Percentiles rank a stretch among this genome's conserved stretches.
These are phyloP conservation scores for Penicillium sp. DNA, from an alignment of 2,329 filamentous ascomycete genomes.

Conservation along the genomic window DNA sequence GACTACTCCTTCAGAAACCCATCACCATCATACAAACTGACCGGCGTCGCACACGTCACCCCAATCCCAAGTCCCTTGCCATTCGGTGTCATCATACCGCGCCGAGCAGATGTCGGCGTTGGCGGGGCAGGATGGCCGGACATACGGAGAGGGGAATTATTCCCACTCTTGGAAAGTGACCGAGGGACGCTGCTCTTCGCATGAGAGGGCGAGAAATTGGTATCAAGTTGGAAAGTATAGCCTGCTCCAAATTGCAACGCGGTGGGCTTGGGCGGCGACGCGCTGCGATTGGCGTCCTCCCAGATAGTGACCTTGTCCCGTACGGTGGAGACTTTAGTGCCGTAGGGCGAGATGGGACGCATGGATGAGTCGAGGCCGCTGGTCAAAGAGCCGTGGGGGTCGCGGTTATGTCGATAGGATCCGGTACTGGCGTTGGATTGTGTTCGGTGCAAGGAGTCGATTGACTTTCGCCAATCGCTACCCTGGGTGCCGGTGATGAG, in stretches of 20 bases:
- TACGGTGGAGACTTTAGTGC: constrained; percentile 16
- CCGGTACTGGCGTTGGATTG: constrained; percentile 24
- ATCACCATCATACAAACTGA: constrained; percentile 50
- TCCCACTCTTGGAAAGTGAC: constrained; percentile 16
- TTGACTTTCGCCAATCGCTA: constrained; percentile 32
- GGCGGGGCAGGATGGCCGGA: constrained; percentile 14
- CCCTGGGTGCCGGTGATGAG: constrained; percentile 26
- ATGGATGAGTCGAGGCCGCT: constrained; percentile 9
- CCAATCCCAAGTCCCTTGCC: constrained; percentile 33
- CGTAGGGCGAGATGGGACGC: constrained; percentile 14
- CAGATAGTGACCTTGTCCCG: constrained; percentile 41
- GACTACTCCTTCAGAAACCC: constrained; percentile 41
- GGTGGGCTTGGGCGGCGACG: constrained; percentile 14
- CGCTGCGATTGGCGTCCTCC: constrained; percentile 37
- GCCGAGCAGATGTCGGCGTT: constrained; percentile 20
- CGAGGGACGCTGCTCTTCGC: constrained; percentile 18
- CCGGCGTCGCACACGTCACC: constrained; percentile 42
- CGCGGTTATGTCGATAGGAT: constrained; percentile 16
- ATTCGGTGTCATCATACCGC: constrained; percentile 31
- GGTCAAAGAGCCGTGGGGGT: constrained; percentile 8
- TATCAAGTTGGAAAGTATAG: constrained; percentile 16
- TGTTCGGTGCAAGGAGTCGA: constrained; percentile 30
- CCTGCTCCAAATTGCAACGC: constrained; percentile 12
- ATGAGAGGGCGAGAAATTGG: constrained; percentile 15
- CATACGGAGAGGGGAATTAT: constrained; percentile 20